A percentile compares a stretch with the other conserved stretches of the same genome.
These are phyloP conservation scores for Verbascum thapsus DNA, from an alignment of 257 asterid genomes.

Conservation along the genomic window DNA sequence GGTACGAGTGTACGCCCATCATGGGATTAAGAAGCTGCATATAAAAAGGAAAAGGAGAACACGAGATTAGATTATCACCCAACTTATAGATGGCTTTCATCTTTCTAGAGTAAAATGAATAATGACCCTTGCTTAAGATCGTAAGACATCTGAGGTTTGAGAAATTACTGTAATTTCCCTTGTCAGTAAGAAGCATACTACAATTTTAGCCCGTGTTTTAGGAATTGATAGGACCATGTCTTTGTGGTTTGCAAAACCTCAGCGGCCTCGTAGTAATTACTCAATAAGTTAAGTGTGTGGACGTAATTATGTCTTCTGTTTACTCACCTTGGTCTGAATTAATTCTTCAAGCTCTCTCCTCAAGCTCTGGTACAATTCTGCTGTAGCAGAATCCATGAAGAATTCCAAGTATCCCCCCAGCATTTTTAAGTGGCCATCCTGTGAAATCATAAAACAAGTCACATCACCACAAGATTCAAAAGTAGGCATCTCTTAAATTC, in stretches of 20 bases:
- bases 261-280: too few relatives aligned
- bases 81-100: not conserved
- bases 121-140: too few relatives aligned
- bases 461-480: conserved; percentile 24
- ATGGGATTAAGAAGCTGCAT: conserved; percentile 79
- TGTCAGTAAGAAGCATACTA: not conserved
- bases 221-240: too few relatives aligned
- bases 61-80: conserved; percentile 14
- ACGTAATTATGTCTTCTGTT: too few relatives aligned
- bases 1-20: conserved; percentile 69
- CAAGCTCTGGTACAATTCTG: conserved; percentile 68
- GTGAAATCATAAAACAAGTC: conserved; percentile 34
- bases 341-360: conserved; percentile 77
- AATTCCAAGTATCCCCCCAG: conserved; percentile 90
- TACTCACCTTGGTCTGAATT: conserved; percentile 74
- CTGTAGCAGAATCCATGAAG: conserved; percentile 67
- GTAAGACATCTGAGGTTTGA: too few relatives aligned
- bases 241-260: too few relatives aligned
- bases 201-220: too few relatives aligned
- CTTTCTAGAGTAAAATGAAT: too few relatives aligned
- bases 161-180: too few relatives aligned
- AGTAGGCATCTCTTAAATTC: conserved; percentile 13
- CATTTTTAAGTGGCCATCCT: conserved; percentile 94
- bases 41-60: not conserved
- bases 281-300: too few relatives aligned